Conservation (phyloP, 1,284 basidiomycete genomes). For the Ganoderma sinense region DNA sequence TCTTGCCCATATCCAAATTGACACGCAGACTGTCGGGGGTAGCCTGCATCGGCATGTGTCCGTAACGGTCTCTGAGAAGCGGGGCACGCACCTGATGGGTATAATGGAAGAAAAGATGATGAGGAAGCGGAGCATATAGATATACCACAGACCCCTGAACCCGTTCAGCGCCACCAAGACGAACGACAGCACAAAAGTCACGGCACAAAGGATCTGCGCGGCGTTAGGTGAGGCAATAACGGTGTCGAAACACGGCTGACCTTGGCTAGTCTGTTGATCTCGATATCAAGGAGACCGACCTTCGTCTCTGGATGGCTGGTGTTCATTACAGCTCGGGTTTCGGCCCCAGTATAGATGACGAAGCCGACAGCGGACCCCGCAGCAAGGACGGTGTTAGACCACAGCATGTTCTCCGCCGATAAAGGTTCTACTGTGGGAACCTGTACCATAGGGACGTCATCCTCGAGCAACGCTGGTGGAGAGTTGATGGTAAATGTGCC, state of each 20-base stretch:
- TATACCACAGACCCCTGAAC: constrained; percentile 95
- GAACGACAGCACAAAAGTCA: constrained; percentile 92
- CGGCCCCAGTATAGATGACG: constrained; percentile 93
- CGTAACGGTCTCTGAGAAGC: not conserved
- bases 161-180: constrained; percentile 96
- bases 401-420: constrained; percentile 94
- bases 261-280: constrained; percentile 97
- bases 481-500: constrained; percentile 89
- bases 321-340: constrained; percentile 99
- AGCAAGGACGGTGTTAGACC: constrained; percentile 98
- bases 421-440: constrained; percentile 79
- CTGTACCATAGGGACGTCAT: constrained; percentile 63
- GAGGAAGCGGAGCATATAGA: constrained; percentile 96
- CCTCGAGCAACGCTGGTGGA: constrained; percentile 48
- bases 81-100: constrained; percentile 85
- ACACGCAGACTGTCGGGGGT: constrained; percentile 82
- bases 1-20: constrained; percentile 99
- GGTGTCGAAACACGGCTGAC: constrained; percentile 47
- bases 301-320: constrained; percentile 98
- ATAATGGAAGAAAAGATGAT: constrained; percentile 99
- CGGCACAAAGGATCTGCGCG: constrained; percentile 87
- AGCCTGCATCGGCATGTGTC: not conserved
- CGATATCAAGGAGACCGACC: constrained; percentile 90
- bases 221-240: constrained; percentile 1
- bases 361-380: constrained; percentile 94